Conservation (phyloP, 2,329 filamentous ascomycete species). For the Fusarium euwallaceae region DNA sequence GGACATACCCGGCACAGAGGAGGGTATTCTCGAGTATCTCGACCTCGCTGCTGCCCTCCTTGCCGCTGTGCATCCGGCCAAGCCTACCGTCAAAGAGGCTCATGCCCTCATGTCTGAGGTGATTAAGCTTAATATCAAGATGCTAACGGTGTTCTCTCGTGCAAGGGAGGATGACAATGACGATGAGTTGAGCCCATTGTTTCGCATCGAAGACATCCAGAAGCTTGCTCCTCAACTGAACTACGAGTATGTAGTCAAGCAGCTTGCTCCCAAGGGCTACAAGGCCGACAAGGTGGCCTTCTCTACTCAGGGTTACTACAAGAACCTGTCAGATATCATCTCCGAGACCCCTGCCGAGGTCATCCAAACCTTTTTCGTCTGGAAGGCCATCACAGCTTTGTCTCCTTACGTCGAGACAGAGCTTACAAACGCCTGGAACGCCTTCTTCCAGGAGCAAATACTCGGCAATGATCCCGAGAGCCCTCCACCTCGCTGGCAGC, state of each 20-base stretch:
- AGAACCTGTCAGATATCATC: slow-evolving; percentile 69
- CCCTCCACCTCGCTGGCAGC: slow-evolving; percentile 18
- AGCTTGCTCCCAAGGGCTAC: slow-evolving; percentile 25
- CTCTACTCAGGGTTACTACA: slow-evolving; percentile 71
- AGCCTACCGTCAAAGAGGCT: slow-evolving; percentile 6
- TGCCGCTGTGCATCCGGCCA: neutral
- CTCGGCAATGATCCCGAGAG: slow-evolving; percentile 57
- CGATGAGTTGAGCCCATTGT: neutral
- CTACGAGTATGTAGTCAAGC: slow-evolving; percentile 15
- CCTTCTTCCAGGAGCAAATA: slow-evolving; percentile 70
- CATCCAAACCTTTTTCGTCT: slow-evolving; percentile 72
- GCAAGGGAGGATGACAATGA: neutral
- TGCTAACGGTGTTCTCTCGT: neutral
- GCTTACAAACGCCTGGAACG: slow-evolving; percentile 69
- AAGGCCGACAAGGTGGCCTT: slow-evolving; percentile 61
- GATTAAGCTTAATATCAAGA: neutral
- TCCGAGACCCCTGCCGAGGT: slow-evolving; percentile 65
- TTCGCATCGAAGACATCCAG: slow-evolving; percentile 5
- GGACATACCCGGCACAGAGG: neutral
- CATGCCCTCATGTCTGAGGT: neutral
- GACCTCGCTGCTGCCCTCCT: slow-evolving; percentile 18
- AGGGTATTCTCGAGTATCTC: neutral
- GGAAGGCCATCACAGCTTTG: slow-evolving; percentile 71
- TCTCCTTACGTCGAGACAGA: slow-evolving; percentile 68
- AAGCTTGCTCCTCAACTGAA: slow-evolving; percentile 12